Conservation (phyloP, 2,329 filamentous ascomycete species). For the Bipolaris sorokiniana region DNA sequence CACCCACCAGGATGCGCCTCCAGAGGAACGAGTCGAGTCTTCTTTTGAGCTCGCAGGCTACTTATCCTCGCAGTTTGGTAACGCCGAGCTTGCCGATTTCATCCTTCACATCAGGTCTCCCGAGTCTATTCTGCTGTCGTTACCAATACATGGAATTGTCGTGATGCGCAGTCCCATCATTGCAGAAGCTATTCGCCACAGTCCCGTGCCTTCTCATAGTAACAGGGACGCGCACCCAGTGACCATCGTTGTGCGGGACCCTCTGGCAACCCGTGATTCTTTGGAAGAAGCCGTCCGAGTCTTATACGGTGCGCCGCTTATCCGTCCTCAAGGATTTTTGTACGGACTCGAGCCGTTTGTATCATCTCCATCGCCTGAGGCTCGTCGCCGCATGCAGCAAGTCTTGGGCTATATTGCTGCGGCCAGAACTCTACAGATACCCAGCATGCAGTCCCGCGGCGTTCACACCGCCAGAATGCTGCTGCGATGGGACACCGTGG, state of each 20-base stretch:
- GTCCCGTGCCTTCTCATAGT: constrained; percentile 25
- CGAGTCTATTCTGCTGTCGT: constrained; percentile 33
- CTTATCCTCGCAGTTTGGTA: constrained; percentile 43
- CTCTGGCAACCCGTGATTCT: constrained; percentile 37
- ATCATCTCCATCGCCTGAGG: constrained; percentile 32
- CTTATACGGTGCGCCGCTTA: constrained; percentile 46
- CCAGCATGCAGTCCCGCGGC: constrained; percentile 62
- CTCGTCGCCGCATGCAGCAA: constrained; percentile 45
- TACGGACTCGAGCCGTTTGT: constrained; percentile 40
- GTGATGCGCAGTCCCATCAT: constrained; percentile 45
- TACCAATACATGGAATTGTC: constrained; percentile 47
- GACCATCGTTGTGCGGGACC: constrained; percentile 34
- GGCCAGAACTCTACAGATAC: constrained; percentile 64
- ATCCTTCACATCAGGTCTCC: constrained; percentile 44
- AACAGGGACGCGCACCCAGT: constrained; percentile 36
- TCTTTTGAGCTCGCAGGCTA: constrained; percentile 43
- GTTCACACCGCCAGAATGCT: constrained; percentile 65
- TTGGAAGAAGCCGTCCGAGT: constrained; percentile 46
- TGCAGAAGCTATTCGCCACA: constrained; percentile 36
- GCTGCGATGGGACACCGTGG: constrained; percentile 68
- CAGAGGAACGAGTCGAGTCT: constrained; percentile 29
- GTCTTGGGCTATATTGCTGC: constrained; percentile 68
- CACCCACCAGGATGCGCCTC: constrained; percentile 25
- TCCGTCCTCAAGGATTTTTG: constrained; percentile 34
- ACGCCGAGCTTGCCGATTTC: constrained; percentile 47